These are phyloP conservation scores for Saxophila tyrrhenica DNA, from an alignment of 495 filamentous ascomycete genomes.

Conservation along the genomic window DNA sequence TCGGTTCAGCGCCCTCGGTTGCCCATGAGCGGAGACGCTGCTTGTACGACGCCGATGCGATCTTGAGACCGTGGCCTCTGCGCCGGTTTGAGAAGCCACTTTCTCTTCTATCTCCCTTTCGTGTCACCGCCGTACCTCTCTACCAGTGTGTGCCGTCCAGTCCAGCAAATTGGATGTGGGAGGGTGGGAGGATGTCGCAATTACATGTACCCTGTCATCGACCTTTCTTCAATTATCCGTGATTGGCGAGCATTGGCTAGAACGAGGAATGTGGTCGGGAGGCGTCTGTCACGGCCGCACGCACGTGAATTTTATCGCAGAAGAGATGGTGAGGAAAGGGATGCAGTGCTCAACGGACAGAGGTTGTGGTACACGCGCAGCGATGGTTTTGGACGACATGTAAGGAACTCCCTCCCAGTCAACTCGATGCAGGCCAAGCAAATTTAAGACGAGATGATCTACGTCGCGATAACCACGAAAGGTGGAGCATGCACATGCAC, in stretches of 20 bases:
- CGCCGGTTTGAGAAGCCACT: conserved; percentile 15
- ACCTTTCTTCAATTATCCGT: neutral
- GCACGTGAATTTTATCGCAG: neutral
- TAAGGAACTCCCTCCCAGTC: too few species aligned
- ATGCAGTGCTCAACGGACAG: neutral
- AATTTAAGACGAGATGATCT: too few species aligned
- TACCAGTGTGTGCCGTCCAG: neutral
- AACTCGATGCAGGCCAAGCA: too few species aligned
- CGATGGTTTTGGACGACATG: too few species aligned
- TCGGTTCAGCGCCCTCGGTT: neutral
- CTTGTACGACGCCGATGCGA: conserved; percentile 15
- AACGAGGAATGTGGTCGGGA: neutral
- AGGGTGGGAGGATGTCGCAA: neutral
- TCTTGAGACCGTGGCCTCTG: conserved; percentile 11
- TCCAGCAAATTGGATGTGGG: neutral
- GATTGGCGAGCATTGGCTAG: neutral
- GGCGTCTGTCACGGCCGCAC: neutral
- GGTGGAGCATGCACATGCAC: too few species aligned
- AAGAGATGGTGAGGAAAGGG: neutral
- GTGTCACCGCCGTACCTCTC: neutral
- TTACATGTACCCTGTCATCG: neutral
- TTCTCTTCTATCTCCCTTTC: conserved; percentile 1
- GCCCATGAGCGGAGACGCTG: conserved; percentile 12
- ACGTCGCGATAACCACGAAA: too few species aligned
- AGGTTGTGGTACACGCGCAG: conserved; percentile 12